These are phyloP conservation scores for Diaporthe australafricana DNA, from an alignment of 2,329 filamentous ascomycete genomes.

Conservation along the genomic window DNA sequence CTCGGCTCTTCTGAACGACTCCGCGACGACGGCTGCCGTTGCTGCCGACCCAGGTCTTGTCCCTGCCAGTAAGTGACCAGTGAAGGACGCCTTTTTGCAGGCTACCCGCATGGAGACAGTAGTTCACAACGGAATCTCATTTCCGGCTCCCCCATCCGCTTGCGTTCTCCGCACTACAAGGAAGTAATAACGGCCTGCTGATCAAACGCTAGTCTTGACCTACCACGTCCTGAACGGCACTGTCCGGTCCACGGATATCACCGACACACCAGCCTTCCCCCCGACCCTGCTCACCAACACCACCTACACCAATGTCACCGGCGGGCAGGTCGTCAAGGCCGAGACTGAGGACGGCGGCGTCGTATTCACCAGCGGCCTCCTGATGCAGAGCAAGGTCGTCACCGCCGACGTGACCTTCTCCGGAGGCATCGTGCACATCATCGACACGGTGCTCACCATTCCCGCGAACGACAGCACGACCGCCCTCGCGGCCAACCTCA, in stretches of 20 bases:
- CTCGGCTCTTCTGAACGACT: slow-evolving; percentile 50
- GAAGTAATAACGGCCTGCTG: background rate
- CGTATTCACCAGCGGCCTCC: slow-evolving; percentile 64
- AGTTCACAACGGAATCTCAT: too few relatives aligned
- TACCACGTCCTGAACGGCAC: slow-evolving; percentile 71
- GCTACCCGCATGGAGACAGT: too few relatives aligned
- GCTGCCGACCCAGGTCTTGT: slow-evolving; percentile 42
- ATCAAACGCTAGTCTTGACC: slow-evolving; percentile 51
- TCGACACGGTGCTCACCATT: slow-evolving; percentile 60
- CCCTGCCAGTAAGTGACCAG: slow-evolving; percentile 44
- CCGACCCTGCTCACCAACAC: slow-evolving; percentile 59
- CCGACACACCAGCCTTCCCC: slow-evolving; percentile 48
- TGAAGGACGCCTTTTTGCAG: too few relatives aligned
- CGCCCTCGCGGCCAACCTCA: slow-evolving; percentile 55
- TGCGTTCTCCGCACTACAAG: background rate
- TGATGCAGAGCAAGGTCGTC: slow-evolving; percentile 59
- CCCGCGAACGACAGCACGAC: slow-evolving; percentile 57
- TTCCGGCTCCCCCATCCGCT: background rate
- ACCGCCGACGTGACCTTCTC: slow-evolving; percentile 63
- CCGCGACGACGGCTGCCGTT: slow-evolving; percentile 42
- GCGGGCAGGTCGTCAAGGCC: slow-evolving; percentile 67
- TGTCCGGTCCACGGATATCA: slow-evolving; percentile 48
- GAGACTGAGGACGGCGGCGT: slow-evolving; percentile 54
- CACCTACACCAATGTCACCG: slow-evolving; percentile 68
- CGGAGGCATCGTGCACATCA: slow-evolving; percentile 66